Percentiles rank a stretch among this genome's conserved stretches.
These are phyloP conservation scores for Botrytis galanthina DNA, from an alignment of 2,329 filamentous ascomycete species.

Conservation along the genomic window DNA sequence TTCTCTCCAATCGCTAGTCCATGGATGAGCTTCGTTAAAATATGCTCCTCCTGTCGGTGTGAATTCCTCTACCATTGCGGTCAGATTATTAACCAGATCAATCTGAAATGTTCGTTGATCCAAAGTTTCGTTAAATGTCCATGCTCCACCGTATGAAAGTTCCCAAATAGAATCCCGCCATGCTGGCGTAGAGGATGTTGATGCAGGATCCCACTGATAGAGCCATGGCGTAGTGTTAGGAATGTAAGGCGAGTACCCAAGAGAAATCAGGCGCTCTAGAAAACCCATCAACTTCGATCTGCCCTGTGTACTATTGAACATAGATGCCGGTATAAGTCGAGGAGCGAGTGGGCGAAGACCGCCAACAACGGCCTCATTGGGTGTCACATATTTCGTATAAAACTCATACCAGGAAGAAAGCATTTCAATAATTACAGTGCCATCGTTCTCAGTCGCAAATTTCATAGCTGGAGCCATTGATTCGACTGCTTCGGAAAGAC, in stretches of 20 bases:
- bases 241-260: conserved; percentile 24
- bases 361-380: conserved; percentile 22
- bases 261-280: conserved; percentile 18
- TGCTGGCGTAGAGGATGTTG: conserved; percentile 26
- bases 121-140: conserved; percentile 21
- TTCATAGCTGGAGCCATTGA: conserved; percentile 22
- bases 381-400: conserved; percentile 24
- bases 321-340: conserved; percentile 22
- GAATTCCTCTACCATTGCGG: conserved; percentile 8
- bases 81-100: conserved; percentile 4
- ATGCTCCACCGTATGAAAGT: conserved; percentile 15
- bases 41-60: conserved; percentile 26
- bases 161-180: conserved; percentile 25
- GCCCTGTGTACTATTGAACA: conserved; percentile 19
- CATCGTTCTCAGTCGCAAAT: conserved; percentile 22
- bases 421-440: conserved; percentile 19
- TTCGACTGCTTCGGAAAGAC: conserved; percentile 21
- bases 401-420: conserved; percentile 25
- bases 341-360: conserved; percentile 15
- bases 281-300: conserved; percentile 19
- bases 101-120: conserved; percentile 10
- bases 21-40: conserved; percentile 27
- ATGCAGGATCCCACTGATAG: conserved; percentile 21
- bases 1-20: conserved; percentile 25
- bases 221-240: conserved; percentile 24